Base-by-base conservation (phyloP, 1,284 basidiomycete species). In the Puccinia triticina region DNA sequence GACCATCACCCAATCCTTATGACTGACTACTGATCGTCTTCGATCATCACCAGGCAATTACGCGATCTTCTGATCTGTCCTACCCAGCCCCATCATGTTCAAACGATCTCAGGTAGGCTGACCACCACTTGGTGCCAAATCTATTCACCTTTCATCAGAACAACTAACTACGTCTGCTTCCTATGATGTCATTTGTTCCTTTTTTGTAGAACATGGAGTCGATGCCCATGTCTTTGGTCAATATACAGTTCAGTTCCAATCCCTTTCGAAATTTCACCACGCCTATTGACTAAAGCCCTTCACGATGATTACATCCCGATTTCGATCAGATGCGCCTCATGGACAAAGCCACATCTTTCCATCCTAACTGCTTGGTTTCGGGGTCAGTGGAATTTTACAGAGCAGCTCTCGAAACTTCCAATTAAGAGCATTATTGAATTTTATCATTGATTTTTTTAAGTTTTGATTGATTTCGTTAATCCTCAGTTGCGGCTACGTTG, bases 11-110 rank as follows among this genome's bases (percentile, higher is more conserved):
- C 29, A 37, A n/a, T 57, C 73, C 48, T 16, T 23, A 43, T 10
- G 48, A 74, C 26, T 73, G 57, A 61, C 43, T 26, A 3, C 43
- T 26, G 32, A 48, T 7, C 67, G 12, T 7, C 43, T 81, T 37
- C 29, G 50, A 34, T 69, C 26, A 7, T 55, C 37, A 26, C 23
- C 16, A 82, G 80, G n/a, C 80, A 82, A 55, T 69, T 82, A 34
- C 80, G 80, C 11, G 80, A 82, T 69, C 50, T 82, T 12, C 26
- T 82, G n/a, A 75, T 82, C n/a, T 82, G 80, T 76, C 80, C 80
- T 32, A 64, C 57, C 12, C 57, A 75, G 75, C 43, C 80, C 40
- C 80, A 82, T 69, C 80, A 82, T 55, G 80, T 82, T 32, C 80
- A 82, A 67, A 75, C 80, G 18, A 46, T 82, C 23, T 82, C 80